Evolutionary conservation across 2,329 filamentous ascomycete species (phyloP).

Genomic region (Trichoderma polysporum): DNA sequence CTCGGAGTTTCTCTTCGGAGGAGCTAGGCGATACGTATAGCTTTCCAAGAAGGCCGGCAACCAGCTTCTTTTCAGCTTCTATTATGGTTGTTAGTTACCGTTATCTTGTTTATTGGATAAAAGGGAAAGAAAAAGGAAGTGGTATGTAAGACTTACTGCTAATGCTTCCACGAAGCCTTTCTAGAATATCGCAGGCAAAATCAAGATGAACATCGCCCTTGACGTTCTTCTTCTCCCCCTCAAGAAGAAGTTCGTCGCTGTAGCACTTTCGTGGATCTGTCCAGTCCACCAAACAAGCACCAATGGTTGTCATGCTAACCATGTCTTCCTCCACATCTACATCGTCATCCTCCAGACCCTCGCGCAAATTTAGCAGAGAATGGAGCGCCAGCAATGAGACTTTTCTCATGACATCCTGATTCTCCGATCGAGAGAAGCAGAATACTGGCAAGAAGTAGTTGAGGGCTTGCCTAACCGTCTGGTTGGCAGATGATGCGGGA

Average conservation of each 20-base stretch:
- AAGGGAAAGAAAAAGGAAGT: neutral
- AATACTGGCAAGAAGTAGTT: constrained; percentile 96
- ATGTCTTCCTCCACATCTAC: constrained; percentile 74
- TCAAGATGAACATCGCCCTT: constrained; percentile 79
- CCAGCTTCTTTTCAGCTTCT: constrained; percentile 84
- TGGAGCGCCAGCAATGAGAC: constrained; percentile 75
- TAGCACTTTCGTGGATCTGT: constrained; percentile 84
- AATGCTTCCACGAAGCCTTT: constrained; percentile 65
- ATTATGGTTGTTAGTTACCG: constrained; percentile 32
- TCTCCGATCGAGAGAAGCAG: constrained; percentile 79
- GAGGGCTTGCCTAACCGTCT: constrained; percentile 79
- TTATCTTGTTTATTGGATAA: neutral
- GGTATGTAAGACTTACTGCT: constrained; percentile 55
- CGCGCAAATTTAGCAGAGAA: constrained; percentile 69
- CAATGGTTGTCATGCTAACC: constrained; percentile 75
- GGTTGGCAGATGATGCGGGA: constrained; percentile 75
- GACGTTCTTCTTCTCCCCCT: constrained; percentile 62
- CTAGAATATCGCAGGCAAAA: constrained; percentile 74
- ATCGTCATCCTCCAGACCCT: constrained; percentile 72
- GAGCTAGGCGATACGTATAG: constrained; percentile 72
- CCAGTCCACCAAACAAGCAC: constrained; percentile 87
- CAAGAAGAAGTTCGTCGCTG: constrained; percentile 48
- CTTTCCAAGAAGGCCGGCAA: constrained; percentile 77
- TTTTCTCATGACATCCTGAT: constrained; percentile 76
- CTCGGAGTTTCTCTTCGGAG: constrained; percentile 56